A percentile compares a stretch with the other conserved stretches of the same genome.
These are phyloP conservation scores for Claviceps purpurea DNA, from an alignment of 2,329 filamentous ascomycete genomes.

Conservation along the genomic window DNA sequence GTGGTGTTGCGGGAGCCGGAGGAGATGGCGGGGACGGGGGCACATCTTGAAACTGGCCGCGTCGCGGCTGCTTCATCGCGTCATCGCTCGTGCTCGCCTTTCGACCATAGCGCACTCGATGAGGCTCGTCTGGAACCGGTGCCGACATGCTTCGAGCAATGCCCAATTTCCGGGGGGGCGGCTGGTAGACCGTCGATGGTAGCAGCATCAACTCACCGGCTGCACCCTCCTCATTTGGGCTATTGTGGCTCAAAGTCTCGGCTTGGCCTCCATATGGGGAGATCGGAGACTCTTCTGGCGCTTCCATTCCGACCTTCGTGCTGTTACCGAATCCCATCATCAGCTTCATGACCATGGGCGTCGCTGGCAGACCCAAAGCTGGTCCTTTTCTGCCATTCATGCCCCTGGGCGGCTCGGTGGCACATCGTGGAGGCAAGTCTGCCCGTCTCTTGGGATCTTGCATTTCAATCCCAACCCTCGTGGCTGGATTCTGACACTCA, in stretches of 20 bases:
- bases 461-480: constrained; percentile 25
- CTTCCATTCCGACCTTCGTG: constrained; percentile 22
- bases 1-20: constrained; percentile 33
- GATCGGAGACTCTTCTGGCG: constrained; percentile 44
- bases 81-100: constrained; percentile 28
- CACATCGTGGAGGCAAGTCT: constrained; percentile 44
- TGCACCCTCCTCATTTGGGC: constrained; percentile 18
- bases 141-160: constrained; percentile 52
- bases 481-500: constrained; percentile 25
- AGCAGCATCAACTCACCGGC: constrained; percentile 31
- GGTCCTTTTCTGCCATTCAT: constrained; percentile 36
- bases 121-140: constrained; percentile 28
- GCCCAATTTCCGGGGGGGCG: constrained; percentile 28
- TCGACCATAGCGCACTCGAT: constrained; percentile 17
- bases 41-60: constrained; percentile 35
- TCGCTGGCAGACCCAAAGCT: constrained; percentile 71
- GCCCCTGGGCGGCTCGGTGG: constrained; percentile 45
- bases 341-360: constrained; percentile 80
- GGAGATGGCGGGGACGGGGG: constrained; percentile 34
- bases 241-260: constrained; percentile 25
- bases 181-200: constrained; percentile 48
- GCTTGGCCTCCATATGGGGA: constrained; percentile 27
- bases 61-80: constrained; percentile 25
- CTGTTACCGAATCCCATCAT: constrained; percentile 48
- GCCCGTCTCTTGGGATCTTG: constrained; percentile 27